Base-by-base conservation (phyloP, 495 filamentous ascomycete genomes). In the Hypoxylon fragiforme region DNA sequence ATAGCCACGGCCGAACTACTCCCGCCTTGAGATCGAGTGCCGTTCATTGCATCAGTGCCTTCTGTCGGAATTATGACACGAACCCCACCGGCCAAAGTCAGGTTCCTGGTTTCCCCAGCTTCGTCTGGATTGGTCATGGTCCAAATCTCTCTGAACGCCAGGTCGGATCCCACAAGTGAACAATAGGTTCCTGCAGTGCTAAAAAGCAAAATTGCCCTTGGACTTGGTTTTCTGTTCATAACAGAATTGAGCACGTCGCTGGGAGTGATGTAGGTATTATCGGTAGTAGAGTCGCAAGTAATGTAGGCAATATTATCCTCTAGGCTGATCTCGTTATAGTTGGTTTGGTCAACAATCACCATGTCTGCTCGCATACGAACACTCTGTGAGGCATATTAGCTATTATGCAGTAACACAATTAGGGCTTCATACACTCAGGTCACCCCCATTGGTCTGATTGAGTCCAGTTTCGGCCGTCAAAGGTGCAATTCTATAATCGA, bases 1-100 rank as follows among this genome's bases (percentile, higher is more conserved):
- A 98, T 96, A 2, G 94, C 94, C 50, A 90, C 85, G 2, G 83
- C 79, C 13, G 87, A 85, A 36, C 80, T 86, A 62, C 38, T 72
- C 0, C 75, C 73, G 14, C 52, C 52, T 20, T 64, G 67, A n/a
- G 55, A 43, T 28, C 81, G 81, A 15, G 72, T 74, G 5, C 48
- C 65, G 1, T 20, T 72, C 72, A 7, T 66, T 51, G 24, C 64
- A 51, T 40, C 50, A 11, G 60, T 66, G 20, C 51, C 35, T 41
- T 66, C 71, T 14, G 70, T 73, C 1, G 54, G 59, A 51, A 79
- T 77, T n/a, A 66, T 63, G 14, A 70, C 76, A 24, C 59, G 50
- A 12, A 71, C 49, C 7, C 57, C 63, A 7, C 47, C 50, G 4
- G 52, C 49, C 15, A 44, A 48, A 7, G 70, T 71, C 13, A 63